Conservation (phyloP, 1,139 yeast species). For the Ogataea hybrid region DNA sequence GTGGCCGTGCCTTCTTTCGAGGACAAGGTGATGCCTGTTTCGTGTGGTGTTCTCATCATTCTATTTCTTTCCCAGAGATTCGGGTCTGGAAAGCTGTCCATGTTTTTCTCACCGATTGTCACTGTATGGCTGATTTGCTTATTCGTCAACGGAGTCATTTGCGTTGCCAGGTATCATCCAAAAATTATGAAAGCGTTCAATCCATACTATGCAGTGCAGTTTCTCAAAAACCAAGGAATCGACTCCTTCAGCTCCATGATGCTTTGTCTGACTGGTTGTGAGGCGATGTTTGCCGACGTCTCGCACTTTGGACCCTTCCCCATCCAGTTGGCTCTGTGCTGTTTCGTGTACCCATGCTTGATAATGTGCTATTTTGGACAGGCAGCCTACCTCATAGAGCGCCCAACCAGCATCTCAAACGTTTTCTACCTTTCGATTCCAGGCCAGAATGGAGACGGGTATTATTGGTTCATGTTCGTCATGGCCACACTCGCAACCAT, state of each 20-base stretch:
- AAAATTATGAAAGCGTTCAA: conserved; percentile 46
- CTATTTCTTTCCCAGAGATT: conserved; percentile 46
- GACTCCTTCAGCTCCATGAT: conserved; percentile 50
- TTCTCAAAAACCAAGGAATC: conserved; percentile 36
- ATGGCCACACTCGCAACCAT: conserved; percentile 54
- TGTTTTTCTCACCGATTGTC: conserved; percentile 53
- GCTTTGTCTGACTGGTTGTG: conserved; percentile 58
- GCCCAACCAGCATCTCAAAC: conserved; percentile 42
- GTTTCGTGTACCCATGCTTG: conserved; percentile 51
- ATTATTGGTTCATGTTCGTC: conserved; percentile 53
- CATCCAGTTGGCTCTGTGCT: conserved; percentile 44
- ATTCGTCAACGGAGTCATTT: conserved; percentile 45
- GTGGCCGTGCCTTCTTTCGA: conserved; percentile 43
- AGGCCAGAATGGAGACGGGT: conserved; percentile 42
- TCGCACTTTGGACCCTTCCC: conserved; percentile 54
- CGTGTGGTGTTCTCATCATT: conserved; percentile 45
- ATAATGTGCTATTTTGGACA: conserved; percentile 56
- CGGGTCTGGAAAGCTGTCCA: conserved; percentile 44
- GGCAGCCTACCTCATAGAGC: conserved; percentile 45
- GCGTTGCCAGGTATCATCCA: conserved; percentile 42
- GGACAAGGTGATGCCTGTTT: conserved; percentile 44
- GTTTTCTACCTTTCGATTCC: conserved; percentile 52
- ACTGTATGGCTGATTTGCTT: conserved; percentile 49
- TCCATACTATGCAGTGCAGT: conserved; percentile 49
- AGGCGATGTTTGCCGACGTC: conserved; percentile 63